Evolutionary conservation across 306 rosid genomes (phyloP).

Genomic region (Sesbania bispinosa): DNA sequence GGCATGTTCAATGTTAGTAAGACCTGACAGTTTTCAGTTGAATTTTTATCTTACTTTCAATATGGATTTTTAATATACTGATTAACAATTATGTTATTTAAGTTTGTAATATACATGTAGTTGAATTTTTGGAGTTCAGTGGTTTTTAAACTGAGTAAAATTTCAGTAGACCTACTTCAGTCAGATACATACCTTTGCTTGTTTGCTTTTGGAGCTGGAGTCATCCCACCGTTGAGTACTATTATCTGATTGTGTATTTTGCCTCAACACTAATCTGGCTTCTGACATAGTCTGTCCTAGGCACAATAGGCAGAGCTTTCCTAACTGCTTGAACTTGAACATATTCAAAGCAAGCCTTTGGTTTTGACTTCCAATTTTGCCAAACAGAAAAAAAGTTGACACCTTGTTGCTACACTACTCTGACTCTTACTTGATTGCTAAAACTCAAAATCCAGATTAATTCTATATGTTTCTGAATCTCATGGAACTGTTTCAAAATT

Average conservation of each 20-base stretch:
- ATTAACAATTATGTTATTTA: constrained; percentile 1
- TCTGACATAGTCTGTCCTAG: constrained; percentile 3
- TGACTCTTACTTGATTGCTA: background rate
- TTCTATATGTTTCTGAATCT: background rate
- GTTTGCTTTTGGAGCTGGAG: constrained; percentile 15
- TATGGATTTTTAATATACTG: background rate
- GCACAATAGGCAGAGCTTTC: background rate
- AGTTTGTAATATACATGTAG: background rate
- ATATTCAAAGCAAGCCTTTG: background rate
- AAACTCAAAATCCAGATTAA: background rate
- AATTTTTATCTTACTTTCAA: background rate
- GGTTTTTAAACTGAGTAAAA: constrained; percentile 10
- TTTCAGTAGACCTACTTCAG: constrained; percentile 4
- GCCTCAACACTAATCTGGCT: background rate
- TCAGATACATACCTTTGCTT: background rate
- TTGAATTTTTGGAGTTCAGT: constrained; percentile 1
- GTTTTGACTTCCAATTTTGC: constrained; percentile 6
- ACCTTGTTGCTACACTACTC: background rate
- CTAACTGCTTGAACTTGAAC: constrained; percentile 14
- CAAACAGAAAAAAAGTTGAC: constrained; percentile 2
- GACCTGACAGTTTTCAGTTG: constrained; percentile 31
- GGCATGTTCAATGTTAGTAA: constrained; percentile 96
- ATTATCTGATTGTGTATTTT: constrained; percentile 20
- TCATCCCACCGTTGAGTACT: background rate
- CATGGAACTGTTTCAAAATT: background rate